Evolutionary conservation across 1,139 yeast genomes (phyloP).

Genomic region (Blastobotrys persicus): DNA sequence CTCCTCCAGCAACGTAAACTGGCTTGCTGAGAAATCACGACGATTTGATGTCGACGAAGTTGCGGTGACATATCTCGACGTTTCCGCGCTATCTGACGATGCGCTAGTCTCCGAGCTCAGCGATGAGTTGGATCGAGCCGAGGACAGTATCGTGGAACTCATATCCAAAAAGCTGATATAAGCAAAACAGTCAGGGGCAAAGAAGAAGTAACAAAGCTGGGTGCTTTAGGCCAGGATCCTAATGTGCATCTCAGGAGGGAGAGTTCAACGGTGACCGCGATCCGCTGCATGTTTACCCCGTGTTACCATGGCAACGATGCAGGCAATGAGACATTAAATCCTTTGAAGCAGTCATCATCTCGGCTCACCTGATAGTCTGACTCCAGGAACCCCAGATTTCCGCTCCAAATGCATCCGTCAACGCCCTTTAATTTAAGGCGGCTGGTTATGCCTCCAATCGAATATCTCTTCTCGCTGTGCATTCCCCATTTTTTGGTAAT

Average conservation of each 20-base stretch:
- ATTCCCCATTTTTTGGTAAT: conserved; percentile 66
- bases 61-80: conserved; percentile 5
- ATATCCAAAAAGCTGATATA: background rate
- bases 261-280: background rate
- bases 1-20: conserved; percentile 65
- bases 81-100: conserved; percentile 1
- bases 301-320: conserved; percentile 3
- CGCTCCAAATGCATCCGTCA: background rate
- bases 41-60: conserved; percentile 19
- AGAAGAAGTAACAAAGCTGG: background rate
- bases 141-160: background rate
- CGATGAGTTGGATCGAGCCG: conserved; percentile 7
- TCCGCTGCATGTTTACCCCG: background rate
- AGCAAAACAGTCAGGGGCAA: too few relatives aligned
- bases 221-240: background rate
- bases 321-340: background rate
- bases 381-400: background rate
- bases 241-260: background rate
- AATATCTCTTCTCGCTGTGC: conserved; percentile 37
- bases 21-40: conserved; percentile 43
- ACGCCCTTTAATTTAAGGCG: background rate
- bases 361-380: background rate
- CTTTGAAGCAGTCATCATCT: background rate
- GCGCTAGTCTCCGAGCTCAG: conserved; percentile 2
- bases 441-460: background rate